These are phyloP conservation scores for Talaromyces trachyspermus DNA, from an alignment of 495 filamentous ascomycete genomes.

Conservation along the genomic window DNA sequence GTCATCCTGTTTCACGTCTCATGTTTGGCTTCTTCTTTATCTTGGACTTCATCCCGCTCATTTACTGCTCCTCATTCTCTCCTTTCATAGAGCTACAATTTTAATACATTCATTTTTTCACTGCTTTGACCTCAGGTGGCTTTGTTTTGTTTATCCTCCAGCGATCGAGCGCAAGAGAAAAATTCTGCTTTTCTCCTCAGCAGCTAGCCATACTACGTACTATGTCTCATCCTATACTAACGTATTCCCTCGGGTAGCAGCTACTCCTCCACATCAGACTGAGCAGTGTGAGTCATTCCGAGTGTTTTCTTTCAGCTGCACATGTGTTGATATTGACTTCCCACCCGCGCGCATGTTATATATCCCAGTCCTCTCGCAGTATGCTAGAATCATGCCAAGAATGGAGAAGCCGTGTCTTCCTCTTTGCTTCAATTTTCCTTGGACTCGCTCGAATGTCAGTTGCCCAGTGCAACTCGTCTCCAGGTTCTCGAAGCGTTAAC, in stretches of 20 bases:
- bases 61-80: too few species aligned
- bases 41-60: too few species aligned
- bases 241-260: slow-evolving; percentile 3
- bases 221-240: slow-evolving; percentile 5
- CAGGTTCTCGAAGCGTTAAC: slow-evolving; percentile 20
- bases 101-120: too few species aligned
- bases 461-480: too few species aligned
- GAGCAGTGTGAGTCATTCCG: not conserved
- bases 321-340: slow-evolving; percentile 16
- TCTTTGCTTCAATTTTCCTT: not conserved
- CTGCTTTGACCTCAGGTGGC: too few species aligned
- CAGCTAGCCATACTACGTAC: not conserved
- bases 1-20: too few species aligned
- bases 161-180: too few species aligned
- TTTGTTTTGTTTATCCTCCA: too few species aligned
- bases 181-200: not conserved
- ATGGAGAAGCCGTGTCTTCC: slow-evolving; percentile 14
- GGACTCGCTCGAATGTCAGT: slow-evolving; percentile 3
- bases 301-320: slow-evolving; percentile 6
- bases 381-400: slow-evolving; percentile 26
- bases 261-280: not conserved
- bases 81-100: too few species aligned
- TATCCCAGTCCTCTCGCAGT: slow-evolving; percentile 17
- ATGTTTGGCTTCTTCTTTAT: too few species aligned
- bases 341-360: not conserved